Conservation (phyloP, 2,329 filamentous ascomycete species). For the Trichoderma sp. region DNA sequence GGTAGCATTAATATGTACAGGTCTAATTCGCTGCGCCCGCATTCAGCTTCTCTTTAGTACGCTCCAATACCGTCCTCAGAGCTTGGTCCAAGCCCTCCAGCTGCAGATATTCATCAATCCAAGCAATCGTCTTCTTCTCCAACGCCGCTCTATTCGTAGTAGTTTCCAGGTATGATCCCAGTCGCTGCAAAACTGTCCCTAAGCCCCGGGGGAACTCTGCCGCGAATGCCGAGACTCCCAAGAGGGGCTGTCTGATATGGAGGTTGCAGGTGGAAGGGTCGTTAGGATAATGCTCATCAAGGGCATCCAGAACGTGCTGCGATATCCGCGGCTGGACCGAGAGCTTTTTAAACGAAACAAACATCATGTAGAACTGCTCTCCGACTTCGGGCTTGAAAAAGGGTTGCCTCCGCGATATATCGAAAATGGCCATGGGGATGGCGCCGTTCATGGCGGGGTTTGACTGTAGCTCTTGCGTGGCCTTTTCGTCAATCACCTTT, state of each 20-base stretch:
- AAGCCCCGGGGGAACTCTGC: constrained; percentile 74
- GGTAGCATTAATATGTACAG: not conserved
- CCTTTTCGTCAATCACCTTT: constrained; percentile 51
- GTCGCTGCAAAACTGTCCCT: constrained; percentile 61
- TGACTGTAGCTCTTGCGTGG: constrained; percentile 58
- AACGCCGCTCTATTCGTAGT: constrained; percentile 51
- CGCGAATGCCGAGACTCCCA: constrained; percentile 64
- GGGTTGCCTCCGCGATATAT: constrained; percentile 77
- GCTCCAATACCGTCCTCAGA: constrained; percentile 57
- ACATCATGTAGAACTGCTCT: constrained; percentile 78
- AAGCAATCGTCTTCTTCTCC: constrained; percentile 51
- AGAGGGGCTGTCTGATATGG: constrained; percentile 68
- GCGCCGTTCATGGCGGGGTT: constrained; percentile 90
- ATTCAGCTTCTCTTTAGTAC: constrained; percentile 45
- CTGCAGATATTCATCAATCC: constrained; percentile 57
- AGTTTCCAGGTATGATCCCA: constrained; percentile 55
- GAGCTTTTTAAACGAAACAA: constrained; percentile 68
- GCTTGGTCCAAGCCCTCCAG: constrained; percentile 56
- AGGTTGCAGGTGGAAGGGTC: constrained; percentile 68
- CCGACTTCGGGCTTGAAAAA: constrained; percentile 67
- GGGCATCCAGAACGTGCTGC: constrained; percentile 68
- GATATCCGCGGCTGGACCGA: constrained; percentile 67
- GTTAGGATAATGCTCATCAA: constrained; percentile 61
- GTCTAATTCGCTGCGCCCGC: not conserved
- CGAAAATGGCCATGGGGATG: constrained; percentile 90